phyloP scores from a whole-genome alignment of 1,284 basidiomycete species.

The Marasmius fiardii region DNA sequence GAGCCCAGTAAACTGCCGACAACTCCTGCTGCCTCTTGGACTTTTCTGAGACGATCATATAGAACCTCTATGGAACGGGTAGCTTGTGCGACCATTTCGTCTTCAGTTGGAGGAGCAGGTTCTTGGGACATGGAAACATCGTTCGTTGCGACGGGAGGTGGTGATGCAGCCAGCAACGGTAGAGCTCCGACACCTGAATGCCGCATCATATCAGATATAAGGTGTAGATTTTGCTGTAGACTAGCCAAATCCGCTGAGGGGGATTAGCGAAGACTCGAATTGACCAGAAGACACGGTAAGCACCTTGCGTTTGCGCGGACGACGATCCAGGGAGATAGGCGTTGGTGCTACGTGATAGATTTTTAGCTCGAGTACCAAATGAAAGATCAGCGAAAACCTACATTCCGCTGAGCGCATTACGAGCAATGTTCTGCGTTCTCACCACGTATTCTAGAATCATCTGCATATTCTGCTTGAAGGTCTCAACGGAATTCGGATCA shows the following conservation, averaged over 20 bases:
- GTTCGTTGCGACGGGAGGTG: constrained; percentile 18
- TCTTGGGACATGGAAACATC: constrained; percentile 3
- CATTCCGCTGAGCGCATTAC: constrained; percentile 47
- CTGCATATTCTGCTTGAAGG: constrained; percentile 53
- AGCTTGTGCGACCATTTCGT: constrained; percentile 27
- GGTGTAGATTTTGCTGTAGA: constrained; percentile 42
- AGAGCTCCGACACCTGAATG: constrained; percentile 52
- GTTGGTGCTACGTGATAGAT: constrained; percentile 36
- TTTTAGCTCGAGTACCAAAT: neutral
- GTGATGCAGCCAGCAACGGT: constrained; percentile 22
- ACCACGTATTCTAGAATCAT: constrained; percentile 40
- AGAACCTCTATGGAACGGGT: constrained; percentile 24
- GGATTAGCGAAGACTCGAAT: neutral
- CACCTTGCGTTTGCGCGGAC: constrained; percentile 47
- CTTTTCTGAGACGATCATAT: constrained; percentile 30
- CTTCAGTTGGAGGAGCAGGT: constrained; percentile 25
- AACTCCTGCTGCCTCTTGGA: constrained; percentile 33
- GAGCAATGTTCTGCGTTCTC: constrained; percentile 40
- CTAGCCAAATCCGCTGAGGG: constrained; percentile 38
- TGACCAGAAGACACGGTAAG: constrained; percentile 6
- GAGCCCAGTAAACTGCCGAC: constrained; percentile 29
- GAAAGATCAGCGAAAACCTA: constrained; percentile 25
- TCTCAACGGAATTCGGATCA: constrained; percentile 51
- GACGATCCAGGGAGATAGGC: constrained; percentile 49
- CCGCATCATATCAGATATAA: constrained; percentile 41